These are phyloP conservation scores for Trifolium subterraneum DNA, from an alignment of 306 rosid species.

Conservation along the genomic window DNA sequence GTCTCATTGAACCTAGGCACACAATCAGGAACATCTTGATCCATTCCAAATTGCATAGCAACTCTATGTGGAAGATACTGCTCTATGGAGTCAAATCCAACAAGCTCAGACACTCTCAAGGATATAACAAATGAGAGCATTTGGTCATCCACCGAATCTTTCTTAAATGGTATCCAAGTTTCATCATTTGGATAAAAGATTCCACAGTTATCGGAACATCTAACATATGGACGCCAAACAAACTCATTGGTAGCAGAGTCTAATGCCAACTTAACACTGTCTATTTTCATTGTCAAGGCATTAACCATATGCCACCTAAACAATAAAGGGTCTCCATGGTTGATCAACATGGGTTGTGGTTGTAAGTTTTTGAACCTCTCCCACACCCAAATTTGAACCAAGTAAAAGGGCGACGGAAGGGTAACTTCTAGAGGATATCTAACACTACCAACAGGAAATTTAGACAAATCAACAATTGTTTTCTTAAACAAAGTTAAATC, in stretches of 20 bases:
- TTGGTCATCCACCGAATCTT: constrained; percentile 35
- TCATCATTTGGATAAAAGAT: constrained; percentile 45
- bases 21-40: neutral
- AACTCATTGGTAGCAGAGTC: constrained; percentile 43
- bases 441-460: neutral
- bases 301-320: constrained; percentile 49
- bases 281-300: constrained; percentile 26
- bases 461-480: constrained; percentile 28
- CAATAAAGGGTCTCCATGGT: constrained; percentile 35
- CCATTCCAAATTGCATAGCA: neutral
- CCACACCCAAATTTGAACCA: constrained; percentile 73
- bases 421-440: neutral
- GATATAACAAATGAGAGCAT: constrained; percentile 33
- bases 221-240: constrained; percentile 60
- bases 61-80: neutral
- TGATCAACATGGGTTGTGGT: constrained; percentile 11
- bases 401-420: constrained; percentile 55
- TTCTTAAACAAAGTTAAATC: constrained; percentile 50
- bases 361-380: constrained; percentile 52
- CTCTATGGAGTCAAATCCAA: neutral
- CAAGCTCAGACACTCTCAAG: neutral
- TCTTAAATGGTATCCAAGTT: constrained; percentile 21
- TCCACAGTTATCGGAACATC: neutral
- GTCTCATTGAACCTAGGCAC: neutral
- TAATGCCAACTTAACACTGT: constrained; percentile 45